phyloP scores from a whole-genome alignment of 78 protist genomes.

The Reticulomyxa filosa region DNA sequence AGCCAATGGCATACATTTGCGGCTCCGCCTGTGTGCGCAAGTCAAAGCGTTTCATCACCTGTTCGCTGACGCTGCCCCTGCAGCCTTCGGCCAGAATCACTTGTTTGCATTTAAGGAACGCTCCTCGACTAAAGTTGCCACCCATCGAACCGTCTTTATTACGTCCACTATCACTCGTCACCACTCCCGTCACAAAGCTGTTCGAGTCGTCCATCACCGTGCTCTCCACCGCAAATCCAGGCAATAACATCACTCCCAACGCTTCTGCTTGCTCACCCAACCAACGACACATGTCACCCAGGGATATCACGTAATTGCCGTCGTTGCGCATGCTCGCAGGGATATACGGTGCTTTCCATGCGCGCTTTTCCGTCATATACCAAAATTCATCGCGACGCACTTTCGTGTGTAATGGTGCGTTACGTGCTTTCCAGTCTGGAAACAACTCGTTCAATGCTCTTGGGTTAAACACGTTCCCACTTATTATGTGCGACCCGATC shows the following conservation, averaged over 20 bases:
- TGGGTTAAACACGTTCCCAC: slow-evolving; percentile 83
- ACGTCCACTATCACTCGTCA: slow-evolving; percentile 59
- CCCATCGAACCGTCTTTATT: slow-evolving; percentile 27
- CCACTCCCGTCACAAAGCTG: slow-evolving; percentile 33
- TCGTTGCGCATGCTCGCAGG: slow-evolving; percentile 49
- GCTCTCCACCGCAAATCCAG: slow-evolving; percentile 60
- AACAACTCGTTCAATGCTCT: slow-evolving; percentile 64
- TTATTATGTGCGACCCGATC: slow-evolving; percentile 73
- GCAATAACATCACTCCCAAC: slow-evolving; percentile 74
- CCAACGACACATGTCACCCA: slow-evolving; percentile 56
- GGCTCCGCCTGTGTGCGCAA: slow-evolving; percentile 22
- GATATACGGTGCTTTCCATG: neutral
- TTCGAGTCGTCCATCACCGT: slow-evolving; percentile 35
- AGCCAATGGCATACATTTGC: slow-evolving; percentile 78
- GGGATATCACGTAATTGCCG: slow-evolving; percentile 71
- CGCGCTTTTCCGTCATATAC: too few species aligned
- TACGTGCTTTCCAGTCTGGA: slow-evolving; percentile 71
- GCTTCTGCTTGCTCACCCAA: slow-evolving; percentile 71
- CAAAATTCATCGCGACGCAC: slow-evolving; percentile 50
- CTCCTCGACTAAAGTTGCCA: slow-evolving; percentile 57
- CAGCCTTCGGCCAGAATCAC: slow-evolving; percentile 83
- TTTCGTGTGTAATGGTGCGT: slow-evolving; percentile 61
- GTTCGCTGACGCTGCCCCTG: slow-evolving; percentile 62
- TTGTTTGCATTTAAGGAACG: slow-evolving; percentile 52
- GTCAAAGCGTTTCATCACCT: too few species aligned